Base-by-base conservation (phyloP, 2,329 filamentous ascomycete species). In the Diaporthe sp. region DNA sequence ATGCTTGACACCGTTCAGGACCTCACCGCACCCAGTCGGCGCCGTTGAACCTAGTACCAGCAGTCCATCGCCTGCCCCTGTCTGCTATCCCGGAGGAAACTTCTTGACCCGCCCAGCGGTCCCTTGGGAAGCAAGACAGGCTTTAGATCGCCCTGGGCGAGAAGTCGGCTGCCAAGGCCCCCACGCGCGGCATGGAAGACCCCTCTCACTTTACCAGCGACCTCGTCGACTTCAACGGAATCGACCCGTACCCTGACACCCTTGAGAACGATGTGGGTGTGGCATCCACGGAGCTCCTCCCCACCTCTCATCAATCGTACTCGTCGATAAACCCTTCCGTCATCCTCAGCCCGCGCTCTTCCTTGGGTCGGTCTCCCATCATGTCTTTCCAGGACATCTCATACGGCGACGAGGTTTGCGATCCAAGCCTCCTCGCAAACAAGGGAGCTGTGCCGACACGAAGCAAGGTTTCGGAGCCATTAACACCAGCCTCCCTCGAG, bases 201-300 rank as follows among this genome's bases (percentile, higher is more conserved):
- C 71, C 78, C 17, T 76, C 80, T 58, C 78, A 79, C 61, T 80
- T 79, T 71, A 78, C 79, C 65, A 77, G 75, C 67, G 79, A 81
- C 58, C 78, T 73, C 34, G 42, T 81, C 67, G 79, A 78, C 57
- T 76, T 80, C 34, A 75, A 77, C 34, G 79, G 77, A 51, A 53
- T 75, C 37, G 73, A 73, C 49, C 25, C 78, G 19, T 79, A 78
- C 55, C 77, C 78, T 22, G 78, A 75, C 44, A 76, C 76, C 44
- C 78, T 79, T 22, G 76, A 78, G 57, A 60, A 57, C 71, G 58
- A 65, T 28, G 71, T 73, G 25, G 31, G 65, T 13, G 71, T 73
- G 37, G 58, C 49, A 15, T 9, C 71, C 42, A 65, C 71, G 19
- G 71, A 65, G 37, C 25, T n/a, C 15, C 46, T 46, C 37, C 25